Evolutionary conservation across 257 asterid species (phyloP).

Genomic region (Lithospermum erythrorhizon): DNA sequence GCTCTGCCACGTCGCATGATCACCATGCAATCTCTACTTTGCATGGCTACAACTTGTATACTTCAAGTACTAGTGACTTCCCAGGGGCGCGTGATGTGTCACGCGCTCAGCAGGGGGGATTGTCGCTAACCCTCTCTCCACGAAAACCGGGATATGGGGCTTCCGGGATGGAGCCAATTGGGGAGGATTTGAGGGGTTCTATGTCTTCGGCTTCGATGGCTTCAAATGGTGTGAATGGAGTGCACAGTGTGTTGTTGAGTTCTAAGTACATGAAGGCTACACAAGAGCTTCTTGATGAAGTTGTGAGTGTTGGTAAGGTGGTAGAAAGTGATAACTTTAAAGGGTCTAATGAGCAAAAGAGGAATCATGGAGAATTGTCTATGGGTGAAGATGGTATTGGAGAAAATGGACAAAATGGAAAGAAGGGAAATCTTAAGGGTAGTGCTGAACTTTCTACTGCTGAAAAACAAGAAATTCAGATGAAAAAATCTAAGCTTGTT

Average conservation of each 20-base stretch:
- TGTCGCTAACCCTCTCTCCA: conserved; percentile 63
- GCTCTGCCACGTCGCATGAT: conserved; percentile 13
- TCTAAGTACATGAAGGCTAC: conserved; percentile 59
- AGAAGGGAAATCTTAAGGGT: conserved; percentile 30
- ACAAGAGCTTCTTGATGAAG: conserved; percentile 59
- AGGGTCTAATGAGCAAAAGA: conserved; percentile 19
- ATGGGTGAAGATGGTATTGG: conserved; percentile 2
- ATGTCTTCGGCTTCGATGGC: conserved; percentile 27
- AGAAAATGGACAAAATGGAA: conserved; percentile 11
- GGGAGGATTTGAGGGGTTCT: conserved; percentile 30
- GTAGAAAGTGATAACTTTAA: background rate
- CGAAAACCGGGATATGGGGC: conserved; percentile 27
- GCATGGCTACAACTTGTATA: conserved; percentile 65
- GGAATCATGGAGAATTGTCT: conserved; percentile 17
- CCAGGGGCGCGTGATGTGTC: conserved; percentile 54
- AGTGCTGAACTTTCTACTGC: conserved; percentile 58
- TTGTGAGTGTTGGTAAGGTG: conserved; percentile 36
- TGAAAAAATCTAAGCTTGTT: conserved; percentile 90
- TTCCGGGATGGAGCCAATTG: background rate
- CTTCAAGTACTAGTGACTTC: conserved; percentile 23
- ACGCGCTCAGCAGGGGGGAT: conserved; percentile 57
- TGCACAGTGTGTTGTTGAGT: conserved; percentile 30
- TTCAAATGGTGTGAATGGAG: conserved; percentile 17
- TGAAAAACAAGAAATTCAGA: conserved; percentile 89
- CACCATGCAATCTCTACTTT: conserved; percentile 38